These are phyloP conservation scores for Agaricus blazei DNA, from an alignment of 768 basidiomycete species.

Conservation along the genomic window DNA sequence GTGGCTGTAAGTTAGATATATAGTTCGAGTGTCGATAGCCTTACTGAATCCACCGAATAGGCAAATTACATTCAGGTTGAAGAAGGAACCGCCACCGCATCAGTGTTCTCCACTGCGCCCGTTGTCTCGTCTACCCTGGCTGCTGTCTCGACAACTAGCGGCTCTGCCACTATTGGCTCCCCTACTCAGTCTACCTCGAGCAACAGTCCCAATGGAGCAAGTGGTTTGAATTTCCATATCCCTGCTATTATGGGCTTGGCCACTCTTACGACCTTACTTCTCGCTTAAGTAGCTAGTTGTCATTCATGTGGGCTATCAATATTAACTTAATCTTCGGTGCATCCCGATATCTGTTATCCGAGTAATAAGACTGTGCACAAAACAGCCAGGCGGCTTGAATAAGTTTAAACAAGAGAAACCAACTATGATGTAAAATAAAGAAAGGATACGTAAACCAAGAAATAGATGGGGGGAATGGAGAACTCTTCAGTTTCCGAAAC, in stretches of 20 bases:
- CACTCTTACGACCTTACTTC: neutral
- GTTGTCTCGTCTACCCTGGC: constrained; percentile 60
- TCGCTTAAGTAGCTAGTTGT: neutral
- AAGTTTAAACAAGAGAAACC: constrained; percentile 12
- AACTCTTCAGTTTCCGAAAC: constrained; percentile 27
- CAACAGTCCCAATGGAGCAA: constrained; percentile 10
- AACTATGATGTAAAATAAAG: constrained; percentile 15
- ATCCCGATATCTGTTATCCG: neutral
- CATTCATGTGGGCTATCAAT: neutral
- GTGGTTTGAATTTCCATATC: neutral
- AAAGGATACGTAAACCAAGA: constrained; percentile 7
- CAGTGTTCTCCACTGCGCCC: constrained; percentile 54
- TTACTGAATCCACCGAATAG: constrained; percentile 25
- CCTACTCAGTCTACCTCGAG: constrained; percentile 10
- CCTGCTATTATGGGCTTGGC: neutral
- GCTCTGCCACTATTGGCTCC: constrained; percentile 9
- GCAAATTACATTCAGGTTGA: constrained; percentile 72
- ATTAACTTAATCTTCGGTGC: neutral
- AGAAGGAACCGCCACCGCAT: constrained; percentile 52
- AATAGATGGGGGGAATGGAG: neutral
- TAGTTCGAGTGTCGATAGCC: neutral
- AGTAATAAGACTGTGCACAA: constrained; percentile 14
- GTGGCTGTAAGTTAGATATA: constrained; percentile 3
- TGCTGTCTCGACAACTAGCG: constrained; percentile 10
- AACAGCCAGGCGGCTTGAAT: neutral